Evolutionary conservation across 208 protist species (phyloP).

Genomic region (Tritrichomonas foetus): DNA sequence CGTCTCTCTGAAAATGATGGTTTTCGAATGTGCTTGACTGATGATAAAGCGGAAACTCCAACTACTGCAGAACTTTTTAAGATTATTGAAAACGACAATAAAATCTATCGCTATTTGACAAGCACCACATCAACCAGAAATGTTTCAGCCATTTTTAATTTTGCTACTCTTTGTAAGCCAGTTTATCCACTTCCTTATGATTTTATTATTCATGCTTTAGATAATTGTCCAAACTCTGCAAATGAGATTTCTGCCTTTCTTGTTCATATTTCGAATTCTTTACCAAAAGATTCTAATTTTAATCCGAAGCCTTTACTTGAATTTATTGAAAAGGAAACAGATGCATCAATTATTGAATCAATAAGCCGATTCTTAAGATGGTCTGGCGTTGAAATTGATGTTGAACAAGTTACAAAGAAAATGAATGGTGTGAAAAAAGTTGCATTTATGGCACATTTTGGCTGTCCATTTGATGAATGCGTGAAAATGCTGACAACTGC

Average conservation of each 20-base stretch:
- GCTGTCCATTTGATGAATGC: neutral
- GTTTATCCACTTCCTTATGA: neutral
- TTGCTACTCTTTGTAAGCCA: neutral
- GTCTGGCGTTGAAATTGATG: neutral
- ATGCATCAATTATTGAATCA: neutral
- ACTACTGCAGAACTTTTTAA: neutral
- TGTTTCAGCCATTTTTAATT: neutral
- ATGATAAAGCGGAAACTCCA: neutral
- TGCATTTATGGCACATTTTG: neutral
- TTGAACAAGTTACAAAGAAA: neutral
- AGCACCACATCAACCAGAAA: neutral
- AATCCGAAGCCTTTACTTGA: neutral
- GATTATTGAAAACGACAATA: neutral
- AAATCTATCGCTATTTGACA: neutral
- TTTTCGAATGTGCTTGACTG: neutral
- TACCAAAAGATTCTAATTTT: neutral
- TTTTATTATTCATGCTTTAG: neutral
- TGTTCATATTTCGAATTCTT: neutral
- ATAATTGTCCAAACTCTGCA: neutral
- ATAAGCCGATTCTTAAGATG: neutral
- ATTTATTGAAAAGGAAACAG: neutral
- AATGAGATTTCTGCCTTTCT: neutral
- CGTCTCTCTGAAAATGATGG: neutral
- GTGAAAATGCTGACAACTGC: neutral
- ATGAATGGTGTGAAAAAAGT: neutral